A percentile compares a stretch with the other conserved stretches of the same genome.
These are phyloP conservation scores for Brassica cretica DNA, from an alignment of 345 rosid genomes.

Conservation along the genomic window DNA sequence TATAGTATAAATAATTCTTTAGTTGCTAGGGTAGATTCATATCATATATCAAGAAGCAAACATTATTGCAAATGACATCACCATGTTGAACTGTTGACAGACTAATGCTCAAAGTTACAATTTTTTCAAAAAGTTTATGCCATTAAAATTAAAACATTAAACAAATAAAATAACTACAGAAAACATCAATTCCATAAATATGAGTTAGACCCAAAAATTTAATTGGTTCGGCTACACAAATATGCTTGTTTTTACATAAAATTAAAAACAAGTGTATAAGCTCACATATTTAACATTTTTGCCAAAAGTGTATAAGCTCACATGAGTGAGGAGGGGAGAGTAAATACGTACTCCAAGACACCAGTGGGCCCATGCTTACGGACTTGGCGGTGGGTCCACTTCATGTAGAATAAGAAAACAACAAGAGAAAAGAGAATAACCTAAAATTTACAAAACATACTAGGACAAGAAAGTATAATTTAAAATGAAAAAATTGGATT, in stretches of 20 bases:
- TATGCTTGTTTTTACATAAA: background rate
- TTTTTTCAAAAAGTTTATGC: background rate
- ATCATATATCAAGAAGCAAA: conserved; percentile 2
- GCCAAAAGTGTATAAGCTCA: background rate
- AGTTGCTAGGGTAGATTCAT: background rate
- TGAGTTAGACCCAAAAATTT: background rate
- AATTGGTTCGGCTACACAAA: background rate
- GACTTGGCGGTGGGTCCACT: conserved; percentile 20
- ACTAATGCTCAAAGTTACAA: background rate
- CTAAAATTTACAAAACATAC: background rate
- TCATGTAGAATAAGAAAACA: background rate
- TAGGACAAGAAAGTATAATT: background rate
- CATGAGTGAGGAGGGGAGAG: background rate
- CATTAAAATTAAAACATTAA: background rate
- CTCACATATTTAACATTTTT: background rate
- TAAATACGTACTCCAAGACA: conserved; percentile 17
- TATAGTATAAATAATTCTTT: background rate
- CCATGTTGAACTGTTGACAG: conserved; percentile 20
- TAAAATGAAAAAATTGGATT: background rate
- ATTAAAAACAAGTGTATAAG: background rate
- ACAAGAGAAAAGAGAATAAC: conserved; percentile 15
- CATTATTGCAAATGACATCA: conserved; percentile 28
- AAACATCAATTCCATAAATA: background rate
- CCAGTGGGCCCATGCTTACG: background rate
- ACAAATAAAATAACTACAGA: background rate